Percentiles rank a stretch among this genome's conserved stretches.
phyloP scores from a whole-genome alignment of 1,139 yeast species.

The Geotrichum restrictum region DNA sequence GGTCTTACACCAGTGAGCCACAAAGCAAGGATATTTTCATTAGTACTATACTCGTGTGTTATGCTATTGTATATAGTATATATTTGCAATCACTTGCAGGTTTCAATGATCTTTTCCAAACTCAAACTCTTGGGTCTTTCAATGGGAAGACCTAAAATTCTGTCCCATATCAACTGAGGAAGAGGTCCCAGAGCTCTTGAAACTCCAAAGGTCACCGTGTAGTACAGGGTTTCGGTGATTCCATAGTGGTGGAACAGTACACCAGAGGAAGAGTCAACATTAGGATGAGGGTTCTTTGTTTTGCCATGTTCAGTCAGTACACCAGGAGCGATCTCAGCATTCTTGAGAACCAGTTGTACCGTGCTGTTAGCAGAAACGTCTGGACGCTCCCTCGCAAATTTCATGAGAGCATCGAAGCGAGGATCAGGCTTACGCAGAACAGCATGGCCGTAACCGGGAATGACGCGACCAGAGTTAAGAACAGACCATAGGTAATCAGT shows the following conservation, averaged over 20 bases:
- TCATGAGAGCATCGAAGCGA: slow-evolving; percentile 95
- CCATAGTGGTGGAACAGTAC: slow-evolving; percentile 96
- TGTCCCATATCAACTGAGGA: slow-evolving; percentile 93
- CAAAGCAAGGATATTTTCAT: too few relatives aligned
- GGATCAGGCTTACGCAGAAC: slow-evolving; percentile 97
- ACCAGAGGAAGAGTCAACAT: slow-evolving; percentile 97
- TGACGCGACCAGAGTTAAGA: slow-evolving; percentile 86
- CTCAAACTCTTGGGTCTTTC: slow-evolving; percentile 98
- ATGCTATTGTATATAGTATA: too few relatives aligned
- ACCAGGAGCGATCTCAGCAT: slow-evolving; percentile 92
- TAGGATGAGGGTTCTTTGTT: slow-evolving; percentile 99
- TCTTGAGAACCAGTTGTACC: slow-evolving; percentile 83
- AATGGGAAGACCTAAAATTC: slow-evolving; percentile 91
- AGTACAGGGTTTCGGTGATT: slow-evolving; percentile 89
- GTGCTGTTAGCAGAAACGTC: slow-evolving; percentile 41
- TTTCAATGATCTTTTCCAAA: slow-evolving; percentile 42
- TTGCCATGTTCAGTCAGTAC: slow-evolving; percentile 95
- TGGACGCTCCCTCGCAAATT: slow-evolving; percentile 57
- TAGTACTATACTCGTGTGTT: too few relatives aligned
- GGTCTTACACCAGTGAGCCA: too few relatives aligned
- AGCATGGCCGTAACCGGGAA: slow-evolving; percentile 98
- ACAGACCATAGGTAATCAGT: slow-evolving; percentile 89
- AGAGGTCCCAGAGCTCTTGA: slow-evolving; percentile 97
- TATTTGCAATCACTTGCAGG: slow-evolving; percentile 26
- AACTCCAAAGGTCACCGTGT: slow-evolving; percentile 97